Percentiles rank a stretch among this genome's conserved stretches.
Evolutionary conservation across 1,284 basidiomycete genomes (phyloP).

Genomic region (Ustilago xerochloae): DNA sequence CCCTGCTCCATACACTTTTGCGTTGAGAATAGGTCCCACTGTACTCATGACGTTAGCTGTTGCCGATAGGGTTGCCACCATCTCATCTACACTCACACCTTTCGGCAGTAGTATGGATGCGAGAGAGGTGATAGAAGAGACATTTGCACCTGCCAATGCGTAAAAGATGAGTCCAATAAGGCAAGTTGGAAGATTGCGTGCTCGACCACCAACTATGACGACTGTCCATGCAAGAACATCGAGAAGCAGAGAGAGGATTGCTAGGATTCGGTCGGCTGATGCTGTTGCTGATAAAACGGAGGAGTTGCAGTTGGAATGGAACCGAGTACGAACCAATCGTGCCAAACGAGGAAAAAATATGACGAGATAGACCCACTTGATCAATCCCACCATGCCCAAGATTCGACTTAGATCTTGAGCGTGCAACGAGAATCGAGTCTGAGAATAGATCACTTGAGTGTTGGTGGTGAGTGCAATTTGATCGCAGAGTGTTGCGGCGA

Average conservation of each 20-base stretch:
- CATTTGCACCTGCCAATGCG: not conserved
- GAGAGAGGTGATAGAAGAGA: slow-evolving; percentile 3
- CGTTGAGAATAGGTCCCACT: slow-evolving; percentile 6
- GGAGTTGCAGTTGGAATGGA: too few relatives aligned
- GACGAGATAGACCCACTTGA: slow-evolving; percentile 1
- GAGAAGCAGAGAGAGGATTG: not conserved
- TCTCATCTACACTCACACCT: not conserved
- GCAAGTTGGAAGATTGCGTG: not conserved
- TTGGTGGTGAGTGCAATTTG: slow-evolving; percentile 1
- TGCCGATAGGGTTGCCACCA: slow-evolving; percentile 2
- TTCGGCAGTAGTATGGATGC: not conserved
- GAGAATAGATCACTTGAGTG: not conserved
- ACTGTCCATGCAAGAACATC: slow-evolving; percentile 1
- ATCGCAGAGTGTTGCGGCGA: slow-evolving; percentile 1
- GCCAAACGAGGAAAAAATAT: not conserved
- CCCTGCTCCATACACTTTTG: too few relatives aligned
- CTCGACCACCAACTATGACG: not conserved
- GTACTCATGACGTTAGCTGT: not conserved
- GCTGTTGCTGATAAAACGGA: not conserved
- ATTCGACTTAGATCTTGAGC: not conserved
- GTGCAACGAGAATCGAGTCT: slow-evolving; percentile 1
- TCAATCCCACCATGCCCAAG: not conserved
- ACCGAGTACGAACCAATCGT: not conserved
- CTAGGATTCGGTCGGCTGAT: slow-evolving; percentile 1
- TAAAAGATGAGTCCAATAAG: not conserved